phyloP scores from a whole-genome alignment of 768 basidiomycete genomes.

The Asterophora lycoperdoides region DNA sequence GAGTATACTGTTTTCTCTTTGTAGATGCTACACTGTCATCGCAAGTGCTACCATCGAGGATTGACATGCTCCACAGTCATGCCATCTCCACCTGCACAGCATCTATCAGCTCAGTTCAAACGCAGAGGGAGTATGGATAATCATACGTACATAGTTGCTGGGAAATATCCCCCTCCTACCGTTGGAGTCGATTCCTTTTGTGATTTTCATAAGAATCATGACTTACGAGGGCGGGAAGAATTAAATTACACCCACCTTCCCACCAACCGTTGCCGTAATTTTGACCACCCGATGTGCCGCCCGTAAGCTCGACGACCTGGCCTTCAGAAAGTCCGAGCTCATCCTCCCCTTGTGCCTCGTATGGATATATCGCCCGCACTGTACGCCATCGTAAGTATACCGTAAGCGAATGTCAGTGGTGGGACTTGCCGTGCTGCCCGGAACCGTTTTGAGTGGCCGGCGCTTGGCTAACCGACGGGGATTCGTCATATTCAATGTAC shows the following conservation, averaged over 20 bases:
- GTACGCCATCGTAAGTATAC: conserved; percentile 1
- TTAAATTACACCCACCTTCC: conserved; percentile 58
- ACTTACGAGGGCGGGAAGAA: conserved; percentile 11
- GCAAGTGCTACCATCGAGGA: too few relatives aligned
- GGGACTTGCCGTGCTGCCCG: conserved; percentile 48
- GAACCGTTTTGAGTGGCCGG: conserved; percentile 27
- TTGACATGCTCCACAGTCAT: conserved; percentile 20
- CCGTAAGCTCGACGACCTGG: conserved; percentile 59
- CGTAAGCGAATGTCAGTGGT: conserved; percentile 3
- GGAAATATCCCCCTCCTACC: conserved; percentile 81
- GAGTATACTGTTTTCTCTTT: too few relatives aligned
- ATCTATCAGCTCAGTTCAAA: conserved; percentile 11
- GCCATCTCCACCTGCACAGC: conserved; percentile 45
- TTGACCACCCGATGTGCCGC: conserved; percentile 55
- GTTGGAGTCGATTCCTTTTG: conserved; percentile 51
- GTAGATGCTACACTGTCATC: too few relatives aligned
- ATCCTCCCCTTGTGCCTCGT: conserved; percentile 67
- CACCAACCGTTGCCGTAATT: conserved; percentile 80
- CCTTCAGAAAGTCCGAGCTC: conserved; percentile 64
- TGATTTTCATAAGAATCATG: too few relatives aligned
- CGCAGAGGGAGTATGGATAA: conserved; percentile 7
- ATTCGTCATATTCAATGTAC: conserved; percentile 49
- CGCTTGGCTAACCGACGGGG: conserved; percentile 20
- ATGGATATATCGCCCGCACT: conserved; percentile 85
- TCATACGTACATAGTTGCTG: conserved; percentile 73